Evolutionary conservation across 2,329 filamentous ascomycete species (phyloP).

Genomic region (Pleochaeta shiraiana): DNA sequence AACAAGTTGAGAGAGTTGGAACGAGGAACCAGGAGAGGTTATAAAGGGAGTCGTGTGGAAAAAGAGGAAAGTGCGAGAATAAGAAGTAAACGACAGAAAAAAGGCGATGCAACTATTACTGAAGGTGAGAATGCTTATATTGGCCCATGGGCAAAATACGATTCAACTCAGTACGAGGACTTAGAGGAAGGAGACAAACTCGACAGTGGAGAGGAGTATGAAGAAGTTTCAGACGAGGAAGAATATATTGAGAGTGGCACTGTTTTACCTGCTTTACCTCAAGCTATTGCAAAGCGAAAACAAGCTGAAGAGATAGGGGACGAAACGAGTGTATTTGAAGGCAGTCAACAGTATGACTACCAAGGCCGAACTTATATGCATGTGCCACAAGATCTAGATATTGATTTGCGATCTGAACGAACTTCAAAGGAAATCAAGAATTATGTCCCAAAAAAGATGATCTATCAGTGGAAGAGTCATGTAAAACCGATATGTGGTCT

Average conservation of each 20-base stretch:
- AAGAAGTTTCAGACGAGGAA: constrained; percentile 44
- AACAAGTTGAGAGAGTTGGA: constrained; percentile 71
- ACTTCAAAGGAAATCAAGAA: constrained; percentile 55
- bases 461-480: constrained; percentile 76
- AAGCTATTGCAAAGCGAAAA: constrained; percentile 32
- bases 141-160: constrained; percentile 84
- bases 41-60: constrained; percentile 29
- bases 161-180: constrained; percentile 48
- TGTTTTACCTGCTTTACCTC: constrained; percentile 32
- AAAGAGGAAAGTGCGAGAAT: constrained; percentile 52
- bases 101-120: constrained; percentile 63
- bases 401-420: constrained; percentile 60
- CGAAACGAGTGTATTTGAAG: constrained; percentile 79
- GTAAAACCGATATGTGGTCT: constrained; percentile 70
- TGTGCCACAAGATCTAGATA: constrained; percentile 70
- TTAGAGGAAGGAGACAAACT: constrained; percentile 53
- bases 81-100: constrained; percentile 57
- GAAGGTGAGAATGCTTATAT: constrained; percentile 79
- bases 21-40: constrained; percentile 35
- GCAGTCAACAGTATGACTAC: constrained; percentile 68
- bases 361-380: constrained; percentile 97
- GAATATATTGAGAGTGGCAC: constrained; percentile 43
- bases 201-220: constrained; percentile 58
- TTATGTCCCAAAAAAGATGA: constrained; percentile 82
- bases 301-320: constrained; percentile 36